Conservation (phyloP, 2,329 filamentous ascomycete genomes). For the Epichloe bromicola region DNA sequence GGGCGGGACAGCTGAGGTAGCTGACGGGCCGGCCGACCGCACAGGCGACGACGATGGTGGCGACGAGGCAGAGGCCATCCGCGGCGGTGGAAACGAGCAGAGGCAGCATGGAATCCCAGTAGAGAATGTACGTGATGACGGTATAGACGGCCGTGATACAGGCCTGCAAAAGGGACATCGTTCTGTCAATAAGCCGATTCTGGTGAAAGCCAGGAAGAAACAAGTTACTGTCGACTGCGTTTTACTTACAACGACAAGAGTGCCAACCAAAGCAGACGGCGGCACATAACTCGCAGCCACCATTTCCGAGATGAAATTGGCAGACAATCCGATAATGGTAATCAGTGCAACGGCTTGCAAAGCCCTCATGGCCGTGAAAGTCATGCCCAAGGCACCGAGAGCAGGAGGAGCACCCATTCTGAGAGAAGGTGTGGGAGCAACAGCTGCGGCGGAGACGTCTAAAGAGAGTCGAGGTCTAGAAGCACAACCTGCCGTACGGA, state of each 20-base stretch:
- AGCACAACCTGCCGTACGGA: conserved; percentile 25
- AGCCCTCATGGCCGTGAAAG: conserved; percentile 61
- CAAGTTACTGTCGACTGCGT: too few relatives aligned
- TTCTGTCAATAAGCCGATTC: too few relatives aligned
- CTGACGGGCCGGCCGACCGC: conserved; percentile 70
- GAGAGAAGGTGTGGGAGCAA: conserved; percentile 13
- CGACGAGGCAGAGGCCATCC: conserved; percentile 60
- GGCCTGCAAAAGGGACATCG: conserved; percentile 37
- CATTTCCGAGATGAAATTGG: conserved; percentile 72
- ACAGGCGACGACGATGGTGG: conserved; percentile 64
- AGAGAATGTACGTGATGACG: conserved; percentile 68
- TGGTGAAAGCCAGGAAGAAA: background rate
- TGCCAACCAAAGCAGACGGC: conserved; percentile 62
- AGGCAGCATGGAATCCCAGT: conserved; percentile 62
- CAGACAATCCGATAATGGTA: conserved; percentile 64
- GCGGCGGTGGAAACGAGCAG: conserved; percentile 54
- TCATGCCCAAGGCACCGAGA: conserved; percentile 62
- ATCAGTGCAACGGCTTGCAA: conserved; percentile 62
- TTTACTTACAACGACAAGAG: conserved; percentile 61
- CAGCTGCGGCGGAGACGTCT: conserved; percentile 17
- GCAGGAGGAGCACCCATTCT: conserved; percentile 35
- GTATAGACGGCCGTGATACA: conserved; percentile 70
- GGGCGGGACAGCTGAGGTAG: conserved; percentile 55
- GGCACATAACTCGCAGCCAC: conserved; percentile 50
- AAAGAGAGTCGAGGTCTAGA: conserved; percentile 30